Evolutionary conservation across 2,329 filamentous ascomycete genomes (phyloP).

Genomic region (Chaetomiaceae sp.): DNA sequence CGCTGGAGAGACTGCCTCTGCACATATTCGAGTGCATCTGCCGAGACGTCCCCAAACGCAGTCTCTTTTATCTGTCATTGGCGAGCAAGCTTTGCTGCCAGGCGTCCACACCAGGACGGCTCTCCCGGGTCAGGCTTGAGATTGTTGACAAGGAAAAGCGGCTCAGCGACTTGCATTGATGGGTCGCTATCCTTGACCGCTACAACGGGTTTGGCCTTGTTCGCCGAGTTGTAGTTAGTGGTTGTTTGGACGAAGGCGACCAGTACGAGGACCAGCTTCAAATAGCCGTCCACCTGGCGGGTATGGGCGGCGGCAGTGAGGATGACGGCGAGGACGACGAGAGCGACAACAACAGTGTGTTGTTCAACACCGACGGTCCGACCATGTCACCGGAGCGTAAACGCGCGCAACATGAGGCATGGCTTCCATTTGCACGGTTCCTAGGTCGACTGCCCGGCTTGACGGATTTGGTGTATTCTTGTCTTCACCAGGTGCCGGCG

Average conservation of each 20-base stretch:
- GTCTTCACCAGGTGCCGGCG: neutral
- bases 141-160: neutral
- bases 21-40: constrained; percentile 1
- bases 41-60: neutral
- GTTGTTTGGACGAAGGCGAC: neutral
- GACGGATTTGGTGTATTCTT: constrained; percentile 5
- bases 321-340: neutral
- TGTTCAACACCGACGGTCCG: neutral
- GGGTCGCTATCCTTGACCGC: neutral
- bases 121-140: neutral
- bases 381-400: neutral
- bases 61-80: neutral
- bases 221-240: neutral
- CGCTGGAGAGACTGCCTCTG: constrained; percentile 3
- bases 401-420: constrained; percentile 4
- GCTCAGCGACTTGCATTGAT: neutral
- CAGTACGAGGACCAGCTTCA: neutral
- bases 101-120: neutral
- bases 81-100: constrained; percentile 2
- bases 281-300: neutral
- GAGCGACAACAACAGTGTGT: neutral
- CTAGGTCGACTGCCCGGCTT: constrained; percentile 3
- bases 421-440: constrained; percentile 6
- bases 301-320: neutral
- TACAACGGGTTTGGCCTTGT: neutral